These are phyloP conservation scores for Pleurozium schreberi DNA, from an alignment of 225 moss, liverwort and hornwort genomes.

Conservation along the genomic window DNA sequence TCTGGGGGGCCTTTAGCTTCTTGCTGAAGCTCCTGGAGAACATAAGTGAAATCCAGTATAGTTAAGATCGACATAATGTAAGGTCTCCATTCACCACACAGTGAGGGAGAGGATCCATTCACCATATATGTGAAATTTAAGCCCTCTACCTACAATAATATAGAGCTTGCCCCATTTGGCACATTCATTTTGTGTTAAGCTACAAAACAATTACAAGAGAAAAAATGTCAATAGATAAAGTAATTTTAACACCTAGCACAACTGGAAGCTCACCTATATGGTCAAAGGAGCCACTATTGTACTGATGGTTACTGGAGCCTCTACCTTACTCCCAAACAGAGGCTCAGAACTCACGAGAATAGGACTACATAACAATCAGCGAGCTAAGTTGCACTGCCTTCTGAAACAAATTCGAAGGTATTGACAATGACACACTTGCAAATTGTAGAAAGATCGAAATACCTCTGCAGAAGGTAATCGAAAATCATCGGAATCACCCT, in stretches of 20 bases:
- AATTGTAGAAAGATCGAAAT: neutral
- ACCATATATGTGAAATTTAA: too few relatives aligned
- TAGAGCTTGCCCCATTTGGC: neutral
- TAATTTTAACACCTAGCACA: neutral
- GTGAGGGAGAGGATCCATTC: neutral
- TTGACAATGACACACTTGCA: neutral
- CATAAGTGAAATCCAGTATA: neutral
- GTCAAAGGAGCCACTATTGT: neutral
- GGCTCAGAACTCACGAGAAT: neutral
- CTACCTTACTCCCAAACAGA: neutral
- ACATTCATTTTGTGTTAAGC: neutral
- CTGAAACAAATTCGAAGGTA: neutral
- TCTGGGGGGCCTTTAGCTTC: conserved; percentile 71
- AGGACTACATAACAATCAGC: neutral
- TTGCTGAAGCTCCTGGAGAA: conserved; percentile 56
- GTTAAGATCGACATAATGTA: neutral
- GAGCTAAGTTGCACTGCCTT: neutral
- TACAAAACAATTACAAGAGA: neutral
- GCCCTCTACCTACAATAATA: neutral
- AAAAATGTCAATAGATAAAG: neutral
- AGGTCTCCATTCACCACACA: neutral
- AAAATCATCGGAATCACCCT: conserved; percentile 83
- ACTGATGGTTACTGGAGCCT: neutral
- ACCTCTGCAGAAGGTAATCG: conserved; percentile 69
- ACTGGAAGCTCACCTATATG: neutral